These are phyloP conservation scores for Peterozyma xylosa DNA, from an alignment of 805 yeast species.

Conservation along the genomic window DNA sequence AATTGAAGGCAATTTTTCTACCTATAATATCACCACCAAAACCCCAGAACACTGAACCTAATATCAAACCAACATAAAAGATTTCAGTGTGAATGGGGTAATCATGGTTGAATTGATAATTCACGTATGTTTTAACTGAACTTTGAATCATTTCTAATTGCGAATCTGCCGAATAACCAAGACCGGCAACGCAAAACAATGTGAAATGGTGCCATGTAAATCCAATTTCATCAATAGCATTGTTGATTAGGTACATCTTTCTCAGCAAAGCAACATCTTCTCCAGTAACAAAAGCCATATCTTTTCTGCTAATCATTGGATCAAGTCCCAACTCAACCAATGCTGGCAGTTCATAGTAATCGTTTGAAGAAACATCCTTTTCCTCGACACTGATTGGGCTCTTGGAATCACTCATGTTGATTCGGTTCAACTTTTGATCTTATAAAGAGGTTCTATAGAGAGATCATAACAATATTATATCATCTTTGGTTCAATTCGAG, in stretches of 20 bases:
- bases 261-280: slow-evolving; percentile 27
- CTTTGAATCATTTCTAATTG: slow-evolving; percentile 40
- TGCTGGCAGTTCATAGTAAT: no score
- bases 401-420: no score
- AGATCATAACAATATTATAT: no score
- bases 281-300: not conserved
- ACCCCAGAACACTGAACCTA: slow-evolving; percentile 53
- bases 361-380: no score
- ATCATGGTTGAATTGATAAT: slow-evolving; percentile 36
- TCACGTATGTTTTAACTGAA: slow-evolving; percentile 36
- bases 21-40: slow-evolving; percentile 49
- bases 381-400: no score
- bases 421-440: no score
- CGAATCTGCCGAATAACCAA: slow-evolving; percentile 51
- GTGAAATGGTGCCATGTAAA: slow-evolving; percentile 49
- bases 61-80: slow-evolving; percentile 41
- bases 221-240: slow-evolving; percentile 55
- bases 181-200: slow-evolving; percentile 43
- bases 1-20: slow-evolving; percentile 42
- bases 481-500: no score
- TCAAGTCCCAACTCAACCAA: no score
- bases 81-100: slow-evolving; percentile 39
- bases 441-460: no score
- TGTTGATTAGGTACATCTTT: slow-evolving; percentile 38
- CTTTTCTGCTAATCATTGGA: not conserved